Conservation (phyloP, 768 basidiomycete species). For the Hortiboletus flavorubellus region DNA sequence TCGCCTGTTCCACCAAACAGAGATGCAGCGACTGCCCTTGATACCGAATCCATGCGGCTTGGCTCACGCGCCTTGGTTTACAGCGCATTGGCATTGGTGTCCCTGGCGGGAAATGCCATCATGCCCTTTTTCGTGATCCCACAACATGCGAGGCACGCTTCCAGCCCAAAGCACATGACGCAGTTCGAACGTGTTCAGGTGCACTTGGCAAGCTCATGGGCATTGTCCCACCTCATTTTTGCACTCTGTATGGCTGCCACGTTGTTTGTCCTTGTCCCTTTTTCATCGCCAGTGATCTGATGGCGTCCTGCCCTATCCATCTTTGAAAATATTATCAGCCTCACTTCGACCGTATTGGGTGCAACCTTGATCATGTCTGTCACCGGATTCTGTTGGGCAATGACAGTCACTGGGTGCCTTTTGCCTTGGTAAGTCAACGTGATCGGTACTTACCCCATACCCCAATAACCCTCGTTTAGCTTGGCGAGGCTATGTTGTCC, state of each 20-base stretch:
- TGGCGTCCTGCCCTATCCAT: slow-evolving; percentile 2
- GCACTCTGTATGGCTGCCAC: slow-evolving; percentile 76
- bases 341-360: slow-evolving; percentile 64
- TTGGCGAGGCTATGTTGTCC: slow-evolving; percentile 82
- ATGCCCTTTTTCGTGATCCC: slow-evolving; percentile 60
- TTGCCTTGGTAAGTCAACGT: slow-evolving; percentile 62
- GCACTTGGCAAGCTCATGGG: slow-evolving; percentile 73
- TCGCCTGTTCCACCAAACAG: slow-evolving; percentile 31
- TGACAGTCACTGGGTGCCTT: slow-evolving; percentile 93
- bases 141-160: slow-evolving; percentile 13
- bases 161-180: slow-evolving; percentile 15
- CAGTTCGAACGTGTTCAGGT: slow-evolving; percentile 49
- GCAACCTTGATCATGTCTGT: slow-evolving; percentile 74
- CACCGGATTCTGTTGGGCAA: slow-evolving; percentile 90
- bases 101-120: slow-evolving; percentile 63
- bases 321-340: slow-evolving; percentile 40
- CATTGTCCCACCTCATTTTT: slow-evolving; percentile 70
- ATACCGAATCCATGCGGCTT: slow-evolving; percentile 73
- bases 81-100: slow-evolving; percentile 65
- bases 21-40: slow-evolving; percentile 36
- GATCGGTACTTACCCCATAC: background rate
- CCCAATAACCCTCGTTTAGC: slow-evolving; percentile 37
- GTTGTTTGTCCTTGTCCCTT: slow-evolving; percentile 53
- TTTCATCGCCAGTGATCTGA: slow-evolving; percentile 17
- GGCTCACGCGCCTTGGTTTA: slow-evolving; percentile 83